Percentiles rank a stretch among this genome's conserved stretches.
Conservation (phyloP, 495 filamentous ascomycete genomes). For the Mycothermus thermophilus region DNA sequence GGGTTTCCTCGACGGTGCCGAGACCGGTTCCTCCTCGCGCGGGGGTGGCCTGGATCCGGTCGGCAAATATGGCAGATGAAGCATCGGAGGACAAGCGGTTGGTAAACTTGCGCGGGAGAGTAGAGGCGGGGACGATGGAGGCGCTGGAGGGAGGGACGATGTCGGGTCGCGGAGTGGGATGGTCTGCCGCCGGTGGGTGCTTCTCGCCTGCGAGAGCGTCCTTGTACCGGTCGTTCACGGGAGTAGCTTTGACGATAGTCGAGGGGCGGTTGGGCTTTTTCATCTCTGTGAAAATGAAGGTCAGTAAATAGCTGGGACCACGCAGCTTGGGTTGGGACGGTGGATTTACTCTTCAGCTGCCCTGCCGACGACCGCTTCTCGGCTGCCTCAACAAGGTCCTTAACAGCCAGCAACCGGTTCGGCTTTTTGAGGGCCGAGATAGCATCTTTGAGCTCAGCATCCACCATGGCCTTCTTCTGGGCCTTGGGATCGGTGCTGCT, state of each 20-base stretch:
- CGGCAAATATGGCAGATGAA: too few relatives aligned
- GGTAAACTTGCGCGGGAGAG: conserved; percentile 22
- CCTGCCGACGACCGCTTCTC: conserved; percentile 41
- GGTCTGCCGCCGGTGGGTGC: not conserved
- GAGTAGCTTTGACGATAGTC: conserved; percentile 63
- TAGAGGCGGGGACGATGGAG: conserved; percentile 23
- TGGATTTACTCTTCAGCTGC: conserved; percentile 26
- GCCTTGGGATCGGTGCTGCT: conserved; percentile 42
- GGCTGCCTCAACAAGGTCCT: conserved; percentile 55
- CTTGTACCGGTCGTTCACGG: conserved; percentile 42
- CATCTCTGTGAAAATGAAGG: conserved; percentile 29
- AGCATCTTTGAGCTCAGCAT: conserved; percentile 70
- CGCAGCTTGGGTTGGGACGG: not conserved
- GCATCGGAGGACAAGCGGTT: conserved; percentile 9
- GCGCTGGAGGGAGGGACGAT: conserved; percentile 16
- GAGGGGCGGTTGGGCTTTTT: conserved; percentile 53
- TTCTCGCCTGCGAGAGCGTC: conserved; percentile 24
- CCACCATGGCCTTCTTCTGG: conserved; percentile 59
- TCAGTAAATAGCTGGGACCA: not conserved
- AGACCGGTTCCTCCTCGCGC: conserved; percentile 5
- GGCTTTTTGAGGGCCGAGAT: conserved; percentile 76
- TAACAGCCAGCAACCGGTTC: conserved; percentile 64
- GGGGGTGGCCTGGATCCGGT: conserved; percentile 15
- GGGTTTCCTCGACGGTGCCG: conserved; percentile 8
- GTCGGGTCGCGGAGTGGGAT: conserved; percentile 4